Conservation (phyloP, 208 protist species). For the Trypanosoma boissoni region DNA sequence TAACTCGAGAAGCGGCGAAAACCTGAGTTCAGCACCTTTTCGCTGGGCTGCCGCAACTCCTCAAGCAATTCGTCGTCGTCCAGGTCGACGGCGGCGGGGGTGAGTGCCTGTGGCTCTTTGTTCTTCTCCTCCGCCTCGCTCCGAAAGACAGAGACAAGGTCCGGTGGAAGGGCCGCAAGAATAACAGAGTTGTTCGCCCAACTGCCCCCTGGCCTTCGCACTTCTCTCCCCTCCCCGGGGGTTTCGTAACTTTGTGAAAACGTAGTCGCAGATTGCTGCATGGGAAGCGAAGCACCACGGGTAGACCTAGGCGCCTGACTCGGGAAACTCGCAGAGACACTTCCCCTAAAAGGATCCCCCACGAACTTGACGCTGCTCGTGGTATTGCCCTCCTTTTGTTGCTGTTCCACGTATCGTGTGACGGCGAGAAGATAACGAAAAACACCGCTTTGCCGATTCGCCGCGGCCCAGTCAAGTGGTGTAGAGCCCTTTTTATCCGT, state of each 20-base stretch:
- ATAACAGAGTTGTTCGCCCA: neutral
- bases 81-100: neutral
- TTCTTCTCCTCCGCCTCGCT: slow-evolving; percentile 11
- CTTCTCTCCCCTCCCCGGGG: neutral
- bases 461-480: slow-evolving; percentile 78
- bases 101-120: neutral
- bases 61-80: neutral
- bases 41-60: neutral
- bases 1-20: slow-evolving; percentile 53
- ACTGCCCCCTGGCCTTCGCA: neutral
- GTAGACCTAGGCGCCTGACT: too few relatives aligned
- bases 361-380: too few relatives aligned
- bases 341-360: too few relatives aligned
- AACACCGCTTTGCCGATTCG: slow-evolving; percentile 75
- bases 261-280: too few relatives aligned
- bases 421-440: slow-evolving; percentile 58
- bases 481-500: slow-evolving; percentile 74
- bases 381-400: too few relatives aligned
- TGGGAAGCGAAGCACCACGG: too few relatives aligned
- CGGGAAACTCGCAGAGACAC: too few relatives aligned
- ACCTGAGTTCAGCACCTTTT: neutral
- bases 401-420: slow-evolving; percentile 23
- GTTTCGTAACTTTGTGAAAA: slow-evolving; percentile 8
- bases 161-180: slow-evolving; percentile 11
- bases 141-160: slow-evolving; percentile 7